phyloP scores from a whole-genome alignment of 1,139 yeast species.

The Geotrichum carabidarum region DNA sequence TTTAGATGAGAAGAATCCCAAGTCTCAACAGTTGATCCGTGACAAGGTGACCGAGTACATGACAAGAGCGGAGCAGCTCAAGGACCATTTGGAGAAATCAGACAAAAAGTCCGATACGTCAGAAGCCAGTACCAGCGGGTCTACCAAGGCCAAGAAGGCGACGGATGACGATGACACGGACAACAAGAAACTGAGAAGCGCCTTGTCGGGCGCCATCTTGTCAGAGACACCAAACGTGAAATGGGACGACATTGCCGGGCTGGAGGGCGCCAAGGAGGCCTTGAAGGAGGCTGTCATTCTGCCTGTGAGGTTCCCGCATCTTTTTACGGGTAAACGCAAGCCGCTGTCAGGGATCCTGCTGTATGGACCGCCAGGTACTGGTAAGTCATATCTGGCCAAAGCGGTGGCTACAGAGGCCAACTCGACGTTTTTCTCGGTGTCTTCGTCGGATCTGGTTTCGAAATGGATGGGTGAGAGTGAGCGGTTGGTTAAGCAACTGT shows the following conservation, averaged over 20 bases:
- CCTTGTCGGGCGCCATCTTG: conserved; percentile 85
- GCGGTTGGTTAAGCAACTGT: conserved; percentile 87
- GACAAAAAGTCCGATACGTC: conserved; percentile 35
- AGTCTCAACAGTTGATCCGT: conserved; percentile 81
- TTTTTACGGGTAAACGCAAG: conserved; percentile 88
- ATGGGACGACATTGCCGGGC: conserved; percentile 96
- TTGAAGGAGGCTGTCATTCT: conserved; percentile 94
- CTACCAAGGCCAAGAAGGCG: conserved; percentile 47
- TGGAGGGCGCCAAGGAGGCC: conserved; percentile 93
- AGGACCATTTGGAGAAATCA: conserved; percentile 76
- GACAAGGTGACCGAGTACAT: conserved; percentile 88
- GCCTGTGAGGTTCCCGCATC: conserved; percentile 91
- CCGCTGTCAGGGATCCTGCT: conserved; percentile 88
- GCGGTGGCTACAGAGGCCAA: conserved; percentile 99
- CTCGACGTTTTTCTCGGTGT: conserved; percentile 90
- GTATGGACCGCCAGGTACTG: conserved; percentile 99
- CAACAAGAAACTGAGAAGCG: conserved; percentile 82
- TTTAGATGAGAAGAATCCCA: conserved; percentile 75
- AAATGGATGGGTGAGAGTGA: conserved; percentile 99
- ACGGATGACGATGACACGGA: conserved; percentile 75
- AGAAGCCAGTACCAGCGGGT: conserved; percentile 45
- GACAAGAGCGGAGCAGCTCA: conserved; percentile 88
- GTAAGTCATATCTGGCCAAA: conserved; percentile 92
- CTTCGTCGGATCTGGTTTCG: conserved; percentile 89
- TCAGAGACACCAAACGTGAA: conserved; percentile 88